phyloP scores from a whole-genome alignment of 2,329 filamentous ascomycete species.

The Phialophora verrucosa region DNA sequence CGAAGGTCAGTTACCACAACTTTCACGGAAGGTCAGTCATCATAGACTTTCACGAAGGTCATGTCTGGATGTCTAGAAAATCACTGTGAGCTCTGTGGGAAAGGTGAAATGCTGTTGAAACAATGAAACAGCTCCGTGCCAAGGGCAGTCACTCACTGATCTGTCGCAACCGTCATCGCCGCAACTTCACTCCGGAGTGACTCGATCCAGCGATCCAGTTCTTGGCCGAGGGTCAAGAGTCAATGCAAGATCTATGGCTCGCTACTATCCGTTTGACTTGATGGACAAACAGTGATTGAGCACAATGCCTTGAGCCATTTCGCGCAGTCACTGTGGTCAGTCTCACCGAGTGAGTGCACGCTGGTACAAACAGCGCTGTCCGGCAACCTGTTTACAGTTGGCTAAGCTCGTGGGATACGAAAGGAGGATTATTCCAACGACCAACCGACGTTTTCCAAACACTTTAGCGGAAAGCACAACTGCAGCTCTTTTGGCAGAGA shows the following conservation, averaged over 20 bases:
- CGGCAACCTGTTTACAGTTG: background rate
- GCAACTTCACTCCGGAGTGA: background rate
- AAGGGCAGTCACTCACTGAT: background rate
- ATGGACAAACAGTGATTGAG: background rate
- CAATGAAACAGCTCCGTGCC: background rate
- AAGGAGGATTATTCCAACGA: background rate
- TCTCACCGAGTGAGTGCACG: background rate
- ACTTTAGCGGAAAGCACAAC: background rate
- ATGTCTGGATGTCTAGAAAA: background rate
- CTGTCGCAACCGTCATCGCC: background rate
- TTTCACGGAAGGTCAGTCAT: background rate
- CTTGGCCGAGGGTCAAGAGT: background rate
- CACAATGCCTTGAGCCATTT: background rate
- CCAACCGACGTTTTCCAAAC: background rate
- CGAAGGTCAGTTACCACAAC: background rate
- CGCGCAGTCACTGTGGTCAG: background rate
- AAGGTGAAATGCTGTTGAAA: background rate
- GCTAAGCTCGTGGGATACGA: background rate
- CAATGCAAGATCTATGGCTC: background rate
- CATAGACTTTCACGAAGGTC: background rate
- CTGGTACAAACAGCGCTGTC: background rate
- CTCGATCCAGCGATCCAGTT: background rate
- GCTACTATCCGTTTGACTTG: background rate
- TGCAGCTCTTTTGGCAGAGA: background rate
- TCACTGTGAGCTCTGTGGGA: background rate